phyloP scores from a whole-genome alignment of 495 filamentous ascomycete genomes.

The Penicillium cataractarum region DNA sequence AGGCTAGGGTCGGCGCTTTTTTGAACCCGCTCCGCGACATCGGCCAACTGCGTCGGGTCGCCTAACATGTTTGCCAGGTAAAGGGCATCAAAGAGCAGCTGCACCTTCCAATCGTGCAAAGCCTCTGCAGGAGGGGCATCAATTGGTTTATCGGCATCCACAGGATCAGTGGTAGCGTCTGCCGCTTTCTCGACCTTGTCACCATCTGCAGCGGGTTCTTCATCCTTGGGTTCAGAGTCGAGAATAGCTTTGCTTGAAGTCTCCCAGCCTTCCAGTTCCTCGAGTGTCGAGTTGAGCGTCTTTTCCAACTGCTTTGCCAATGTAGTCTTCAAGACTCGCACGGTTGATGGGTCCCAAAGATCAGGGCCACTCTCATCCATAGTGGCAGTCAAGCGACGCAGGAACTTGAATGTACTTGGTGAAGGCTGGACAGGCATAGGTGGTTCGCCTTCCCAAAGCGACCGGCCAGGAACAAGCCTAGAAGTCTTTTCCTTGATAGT shows the following conservation, averaged over 20 bases:
- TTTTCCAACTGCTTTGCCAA: constrained; percentile 44
- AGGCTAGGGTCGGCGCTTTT: constrained; percentile 49
- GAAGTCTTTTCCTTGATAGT: constrained; percentile 19
- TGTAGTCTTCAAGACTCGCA: constrained; percentile 61
- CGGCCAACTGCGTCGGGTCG: constrained; percentile 44
- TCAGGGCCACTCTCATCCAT: constrained; percentile 77
- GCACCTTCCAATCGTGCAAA: constrained; percentile 62
- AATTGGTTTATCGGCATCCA: constrained; percentile 16
- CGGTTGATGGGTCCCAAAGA: constrained; percentile 78
- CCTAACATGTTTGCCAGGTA: constrained; percentile 61
- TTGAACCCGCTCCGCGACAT: constrained; percentile 49
- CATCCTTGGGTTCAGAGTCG: constrained; percentile 8
- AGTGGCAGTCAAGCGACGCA: constrained; percentile 62
- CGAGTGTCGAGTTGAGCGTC: constrained; percentile 25
- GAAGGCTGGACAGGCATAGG: constrained; percentile 82
- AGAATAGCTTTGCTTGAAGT: constrained; percentile 4
- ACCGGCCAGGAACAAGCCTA: constrained; percentile 46
- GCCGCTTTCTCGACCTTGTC: background rate
- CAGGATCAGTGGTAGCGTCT: background rate
- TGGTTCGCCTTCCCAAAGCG: constrained; percentile 79
- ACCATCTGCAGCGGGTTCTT: constrained; percentile 8
- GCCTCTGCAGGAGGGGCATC: constrained; percentile 14
- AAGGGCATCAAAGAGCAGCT: constrained; percentile 76
- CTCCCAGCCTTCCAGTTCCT: constrained; percentile 23
- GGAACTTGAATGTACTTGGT: constrained; percentile 71